Evolutionary conservation across 208 protist genomes (phyloP).

Genomic region (Angomonas deanei): DNA sequence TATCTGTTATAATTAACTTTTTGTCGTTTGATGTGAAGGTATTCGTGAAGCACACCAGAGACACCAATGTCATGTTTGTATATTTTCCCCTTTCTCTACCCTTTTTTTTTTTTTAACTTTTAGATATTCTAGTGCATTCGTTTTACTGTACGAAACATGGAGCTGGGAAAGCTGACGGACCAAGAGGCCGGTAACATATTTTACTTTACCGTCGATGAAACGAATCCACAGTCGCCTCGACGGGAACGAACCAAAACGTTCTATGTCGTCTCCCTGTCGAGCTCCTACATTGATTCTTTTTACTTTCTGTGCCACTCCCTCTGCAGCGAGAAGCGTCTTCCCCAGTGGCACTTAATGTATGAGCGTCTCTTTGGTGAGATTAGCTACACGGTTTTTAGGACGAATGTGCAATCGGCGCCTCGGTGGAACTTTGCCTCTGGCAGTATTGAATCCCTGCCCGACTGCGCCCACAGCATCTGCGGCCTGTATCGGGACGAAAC

Average conservation of each 20-base stretch:
- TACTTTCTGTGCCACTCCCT: slow-evolving; percentile 42
- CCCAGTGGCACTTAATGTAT: slow-evolving; percentile 50
- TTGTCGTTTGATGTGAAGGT: too few species aligned
- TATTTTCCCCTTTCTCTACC: slow-evolving; percentile 4
- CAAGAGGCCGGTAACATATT: slow-evolving; percentile 29
- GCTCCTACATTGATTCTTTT: slow-evolving; percentile 40
- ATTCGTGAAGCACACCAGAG: too few species aligned
- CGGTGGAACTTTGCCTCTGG: slow-evolving; percentile 7
- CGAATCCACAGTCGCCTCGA: slow-evolving; percentile 41
- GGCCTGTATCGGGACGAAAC: slow-evolving; percentile 43
- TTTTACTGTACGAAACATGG: slow-evolving; percentile 7
- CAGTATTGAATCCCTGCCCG: not conserved
- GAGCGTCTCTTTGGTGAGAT: slow-evolving; percentile 37
- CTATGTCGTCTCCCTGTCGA: slow-evolving; percentile 42
- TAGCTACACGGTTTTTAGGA: slow-evolving; percentile 40
- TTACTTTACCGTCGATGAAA: slow-evolving; percentile 59
- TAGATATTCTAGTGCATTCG: not conserved
- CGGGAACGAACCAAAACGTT: slow-evolving; percentile 23
- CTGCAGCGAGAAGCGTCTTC: slow-evolving; percentile 24
- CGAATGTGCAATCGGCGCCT: slow-evolving; percentile 21
- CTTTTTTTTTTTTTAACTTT: slow-evolving; percentile 16
- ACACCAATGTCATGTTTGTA: too few species aligned
- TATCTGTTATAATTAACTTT: too few species aligned
- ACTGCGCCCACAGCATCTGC: not conserved
- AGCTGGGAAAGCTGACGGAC: not conserved